A percentile compares a stretch with the other conserved stretches of the same genome.
Evolutionary conservation across 371 early-diverging fungal genomes (phyloP).

Genomic region (Coelomomyces lativittatus): DNA sequence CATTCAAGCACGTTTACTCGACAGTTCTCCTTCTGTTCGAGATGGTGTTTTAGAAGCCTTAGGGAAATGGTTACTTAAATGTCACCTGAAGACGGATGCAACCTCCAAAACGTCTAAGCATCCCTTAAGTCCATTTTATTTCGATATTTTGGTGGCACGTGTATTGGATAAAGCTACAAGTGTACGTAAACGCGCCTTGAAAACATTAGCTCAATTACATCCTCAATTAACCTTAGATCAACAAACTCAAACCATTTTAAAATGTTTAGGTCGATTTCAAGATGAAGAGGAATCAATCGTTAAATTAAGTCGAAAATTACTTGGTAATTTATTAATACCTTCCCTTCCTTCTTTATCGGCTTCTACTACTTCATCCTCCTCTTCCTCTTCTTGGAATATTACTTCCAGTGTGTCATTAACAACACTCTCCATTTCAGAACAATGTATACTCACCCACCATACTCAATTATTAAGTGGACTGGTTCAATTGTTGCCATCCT

Average conservation of each 20-base stretch:
- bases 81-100: too few species aligned
- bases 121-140: background rate
- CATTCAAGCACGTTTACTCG: conserved; percentile 54
- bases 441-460: too few species aligned
- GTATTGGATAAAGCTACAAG: conserved; percentile 58
- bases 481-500: too few species aligned
- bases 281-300: conserved; percentile 59
- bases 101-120: background rate
- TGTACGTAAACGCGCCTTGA: conserved; percentile 70
- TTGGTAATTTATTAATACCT: too few species aligned
- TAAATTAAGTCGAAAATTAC: too few species aligned
- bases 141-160: background rate
- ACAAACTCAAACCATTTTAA: conserved; percentile 53
- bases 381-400: too few species aligned
- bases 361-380: too few species aligned
- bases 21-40: conserved; percentile 66
- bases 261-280: conserved; percentile 46
- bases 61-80: conserved; percentile 54
- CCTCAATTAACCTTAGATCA: conserved; percentile 15
- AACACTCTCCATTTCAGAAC: too few species aligned
- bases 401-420: too few species aligned
- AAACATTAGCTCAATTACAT: conserved; percentile 53
- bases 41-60: conserved; percentile 76
- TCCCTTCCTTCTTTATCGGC: too few species aligned
- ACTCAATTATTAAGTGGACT: too few species aligned